Evolutionary conservation across 2,329 filamentous ascomycete species (phyloP).

Genomic region (Aspergillus vadensis): DNA sequence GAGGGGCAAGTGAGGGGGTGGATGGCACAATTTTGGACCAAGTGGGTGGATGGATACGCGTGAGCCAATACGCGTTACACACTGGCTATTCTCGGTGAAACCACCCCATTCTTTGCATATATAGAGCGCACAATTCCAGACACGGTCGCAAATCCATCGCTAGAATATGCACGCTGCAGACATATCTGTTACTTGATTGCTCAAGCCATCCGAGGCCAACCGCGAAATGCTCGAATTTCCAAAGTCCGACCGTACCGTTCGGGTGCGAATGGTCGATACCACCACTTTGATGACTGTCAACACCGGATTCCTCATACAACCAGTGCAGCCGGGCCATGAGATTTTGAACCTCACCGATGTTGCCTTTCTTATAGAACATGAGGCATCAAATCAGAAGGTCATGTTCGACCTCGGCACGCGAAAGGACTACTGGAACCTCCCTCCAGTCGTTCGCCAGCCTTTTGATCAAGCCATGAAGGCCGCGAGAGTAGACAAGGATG

Average conservation of each 20-base stretch:
- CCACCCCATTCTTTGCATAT: no score
- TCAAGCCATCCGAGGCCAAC: background rate
- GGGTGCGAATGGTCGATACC: slow-evolving; percentile 12
- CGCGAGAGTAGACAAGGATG: slow-evolving; percentile 23
- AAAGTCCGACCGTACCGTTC: slow-evolving; percentile 6
- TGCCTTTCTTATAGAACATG: slow-evolving; percentile 28
- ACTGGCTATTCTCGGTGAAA: background rate
- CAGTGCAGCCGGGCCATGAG: slow-evolving; percentile 18
- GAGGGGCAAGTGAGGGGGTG: background rate
- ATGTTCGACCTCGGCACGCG: slow-evolving; percentile 30
- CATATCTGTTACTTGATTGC: no score
- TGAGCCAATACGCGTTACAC: background rate
- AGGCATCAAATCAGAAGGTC: slow-evolving; percentile 22
- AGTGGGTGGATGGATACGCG: background rate
- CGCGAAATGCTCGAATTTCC: slow-evolving; percentile 7
- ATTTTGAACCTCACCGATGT: slow-evolving; percentile 20
- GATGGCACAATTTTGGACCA: background rate
- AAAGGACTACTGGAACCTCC: slow-evolving; percentile 29
- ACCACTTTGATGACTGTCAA: slow-evolving; percentile 12
- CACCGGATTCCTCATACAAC: slow-evolving; percentile 5
- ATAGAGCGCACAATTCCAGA: no score
- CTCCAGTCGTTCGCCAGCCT: slow-evolving; percentile 15
- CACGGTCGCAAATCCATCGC: background rate
- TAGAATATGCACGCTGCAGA: background rate
- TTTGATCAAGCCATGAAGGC: slow-evolving; percentile 9